Evolutionary conservation across 1,284 basidiomycete species (phyloP), one percentile per base, ranked within the genome.

Genomic region (Cryptococcus maquisensis): DNA sequence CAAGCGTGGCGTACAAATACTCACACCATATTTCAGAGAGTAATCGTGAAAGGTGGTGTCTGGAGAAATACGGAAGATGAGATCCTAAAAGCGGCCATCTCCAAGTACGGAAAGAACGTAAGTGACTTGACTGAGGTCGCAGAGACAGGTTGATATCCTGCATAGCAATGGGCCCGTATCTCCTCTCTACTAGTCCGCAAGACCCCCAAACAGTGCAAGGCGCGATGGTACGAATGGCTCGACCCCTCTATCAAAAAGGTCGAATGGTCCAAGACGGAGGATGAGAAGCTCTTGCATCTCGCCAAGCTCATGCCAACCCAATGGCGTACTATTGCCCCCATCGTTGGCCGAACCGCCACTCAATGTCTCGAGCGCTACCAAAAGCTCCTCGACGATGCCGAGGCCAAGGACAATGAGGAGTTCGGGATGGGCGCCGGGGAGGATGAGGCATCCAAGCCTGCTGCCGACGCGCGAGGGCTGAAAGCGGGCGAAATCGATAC

Each of bases 181-280:
- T 97, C 93, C 8, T 98, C 95, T 39, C 81, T 99, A 26, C 83
- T 99, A 49, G 96, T 98, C 41, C 85, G 96, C 64, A 99, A 99
- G 79, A 98, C 96, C 12, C 94, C 96, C 12, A 99, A 99, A 76
- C 96, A 99, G 79, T 98, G 96, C 81, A 99, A 98, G 77, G 96
- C 95, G 3, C 72, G 81, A 56, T 98, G 96, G 96, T 98, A 97
- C 75, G 96, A 98, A 79, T 98, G 96, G 96, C 81, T 98, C 51
- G 96, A 99, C 77, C 96, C 96, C 7, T 95, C 93, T 48, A 99
- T 98, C 79, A 98, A 98, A 78, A 99, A 99, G 81, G 97, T 95
- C 37, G 96, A 98, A 75, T 52, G 15, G 35, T 49, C 16, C 20
- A 66, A 87, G 90, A 90, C 85, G 40, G 96, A 99, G 78, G 96